Evolutionary conservation across 192 early-diverging fungal species (phyloP).

Genomic region (Powellomyces hirtus): DNA sequence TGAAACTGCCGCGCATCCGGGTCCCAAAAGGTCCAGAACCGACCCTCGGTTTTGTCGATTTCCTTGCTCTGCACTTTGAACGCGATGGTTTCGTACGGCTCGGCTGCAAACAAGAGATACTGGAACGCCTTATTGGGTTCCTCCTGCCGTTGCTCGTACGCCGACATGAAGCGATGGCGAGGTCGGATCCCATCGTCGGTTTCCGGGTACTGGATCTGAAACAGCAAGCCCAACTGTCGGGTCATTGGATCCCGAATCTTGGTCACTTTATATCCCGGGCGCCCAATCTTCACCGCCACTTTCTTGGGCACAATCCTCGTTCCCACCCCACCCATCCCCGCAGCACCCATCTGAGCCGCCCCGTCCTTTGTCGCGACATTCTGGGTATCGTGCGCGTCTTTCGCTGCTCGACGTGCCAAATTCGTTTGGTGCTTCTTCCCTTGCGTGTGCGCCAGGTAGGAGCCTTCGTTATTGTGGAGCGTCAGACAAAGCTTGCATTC

Average conservation of each 20-base stretch:
- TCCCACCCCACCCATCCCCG: conserved; percentile 37
- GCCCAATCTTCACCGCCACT: conserved; percentile 89
- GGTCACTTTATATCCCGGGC: conserved; percentile 89
- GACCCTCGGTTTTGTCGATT: conserved; percentile 82
- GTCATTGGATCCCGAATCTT: conserved; percentile 88
- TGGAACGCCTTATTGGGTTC: conserved; percentile 83
- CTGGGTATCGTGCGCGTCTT: conserved; percentile 62
- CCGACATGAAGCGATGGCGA: conserved; percentile 92
- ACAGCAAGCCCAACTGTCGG: conserved; percentile 83
- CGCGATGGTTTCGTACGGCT: conserved; percentile 91
- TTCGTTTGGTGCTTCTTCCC: conserved; percentile 98
- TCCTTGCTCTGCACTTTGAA: conserved; percentile 94
- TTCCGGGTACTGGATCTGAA: conserved; percentile 94
- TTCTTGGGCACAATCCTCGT: conserved; percentile 53
- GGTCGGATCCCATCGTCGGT: conserved; percentile 83
- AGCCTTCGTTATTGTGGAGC: conserved; percentile 87
- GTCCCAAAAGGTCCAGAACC: conserved; percentile 95
- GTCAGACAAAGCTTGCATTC: conserved; percentile 61
- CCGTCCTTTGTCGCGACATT: conserved; percentile 16
- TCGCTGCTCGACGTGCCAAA: conserved; percentile 80
- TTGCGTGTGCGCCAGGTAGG: conserved; percentile 95
- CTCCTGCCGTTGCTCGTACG: conserved; percentile 92
- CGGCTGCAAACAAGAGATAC: conserved; percentile 92
- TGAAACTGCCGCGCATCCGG: conserved; percentile 80
- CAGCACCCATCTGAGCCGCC: conserved; percentile 14